phyloP scores from a whole-genome alignment of 2,329 filamentous ascomycete species.

The Elsinoe necatrix region DNA sequence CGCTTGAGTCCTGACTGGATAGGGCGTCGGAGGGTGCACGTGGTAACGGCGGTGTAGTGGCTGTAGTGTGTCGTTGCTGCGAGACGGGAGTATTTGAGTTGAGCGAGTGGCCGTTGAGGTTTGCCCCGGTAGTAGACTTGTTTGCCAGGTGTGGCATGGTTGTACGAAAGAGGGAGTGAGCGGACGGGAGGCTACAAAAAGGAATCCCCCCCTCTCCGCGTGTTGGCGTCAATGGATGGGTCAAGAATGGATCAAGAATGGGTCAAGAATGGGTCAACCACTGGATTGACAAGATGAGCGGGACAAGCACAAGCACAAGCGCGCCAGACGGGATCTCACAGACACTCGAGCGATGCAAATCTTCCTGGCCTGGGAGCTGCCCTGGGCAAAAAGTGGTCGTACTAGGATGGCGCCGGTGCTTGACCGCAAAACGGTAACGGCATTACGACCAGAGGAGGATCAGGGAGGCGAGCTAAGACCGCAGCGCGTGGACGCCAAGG shows the following conservation, averaged over 20 bases:
- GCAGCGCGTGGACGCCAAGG: conserved; percentile 10
- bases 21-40: conserved; percentile 8
- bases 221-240: background rate
- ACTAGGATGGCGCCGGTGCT: conserved; percentile 13
- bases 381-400: conserved; percentile 1
- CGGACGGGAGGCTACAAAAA: conserved; percentile 10
- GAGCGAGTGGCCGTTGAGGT: background rate
- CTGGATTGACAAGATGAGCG: background rate
- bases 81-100: conserved; percentile 12
- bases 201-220: conserved; percentile 3
- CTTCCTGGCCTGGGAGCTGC: background rate
- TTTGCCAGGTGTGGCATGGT: conserved; percentile 10
- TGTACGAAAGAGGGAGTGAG: conserved; percentile 14
- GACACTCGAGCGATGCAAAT: background rate
- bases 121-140: background rate
- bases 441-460: conserved; percentile 12
- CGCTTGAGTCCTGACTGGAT: conserved; percentile 4
- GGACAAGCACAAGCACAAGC: background rate
- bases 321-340: conserved; percentile 5
- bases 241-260: background rate
- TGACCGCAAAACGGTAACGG: conserved; percentile 12
- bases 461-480: conserved; percentile 14
- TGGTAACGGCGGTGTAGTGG: conserved; percentile 14
- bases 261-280: background rate
- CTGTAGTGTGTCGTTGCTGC: conserved; percentile 10